These are phyloP conservation scores for Fusarium sp. DNA, from an alignment of 2,329 filamentous ascomycete genomes.

Conservation along the genomic window DNA sequence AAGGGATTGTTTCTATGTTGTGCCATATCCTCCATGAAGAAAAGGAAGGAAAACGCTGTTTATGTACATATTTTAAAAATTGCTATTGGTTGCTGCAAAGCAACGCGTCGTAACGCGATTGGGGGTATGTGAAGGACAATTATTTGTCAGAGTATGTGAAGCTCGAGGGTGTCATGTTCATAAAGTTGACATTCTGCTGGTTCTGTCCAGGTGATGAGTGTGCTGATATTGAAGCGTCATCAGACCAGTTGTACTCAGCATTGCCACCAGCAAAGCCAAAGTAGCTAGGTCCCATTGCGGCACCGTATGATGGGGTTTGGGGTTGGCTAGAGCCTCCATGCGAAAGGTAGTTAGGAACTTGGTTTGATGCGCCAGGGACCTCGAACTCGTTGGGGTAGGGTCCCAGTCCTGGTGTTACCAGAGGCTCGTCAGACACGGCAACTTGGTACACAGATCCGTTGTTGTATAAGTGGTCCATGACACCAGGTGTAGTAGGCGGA, in stretches of 20 bases:
- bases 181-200: constrained; percentile 53
- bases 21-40: constrained; percentile 37
- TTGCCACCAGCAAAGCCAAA: constrained; percentile 56
- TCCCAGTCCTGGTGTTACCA: constrained; percentile 63
- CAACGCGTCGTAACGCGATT: background rate
- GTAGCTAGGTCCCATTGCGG: constrained; percentile 59
- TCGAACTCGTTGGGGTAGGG: constrained; percentile 63
- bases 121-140: constrained; percentile 4
- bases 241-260: constrained; percentile 66
- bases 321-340: constrained; percentile 60
- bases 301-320: constrained; percentile 62
- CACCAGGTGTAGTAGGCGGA: constrained; percentile 66
- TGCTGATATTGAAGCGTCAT: constrained; percentile 57
- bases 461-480: constrained; percentile 59
- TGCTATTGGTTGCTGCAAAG: constrained; percentile 10
- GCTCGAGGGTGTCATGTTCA: constrained; percentile 53
- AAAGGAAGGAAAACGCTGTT: constrained; percentile 28
- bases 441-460: constrained; percentile 58
- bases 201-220: constrained; percentile 53
- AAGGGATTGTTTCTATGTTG: constrained; percentile 34
- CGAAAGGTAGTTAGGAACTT: constrained; percentile 61
- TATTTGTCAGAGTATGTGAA: constrained; percentile 47
- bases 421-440: constrained; percentile 61
- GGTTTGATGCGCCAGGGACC: constrained; percentile 56
- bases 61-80: constrained; percentile 30